These are phyloP conservation scores for Backusella liffmaniae DNA, from an alignment of 192 early-diverging fungal genomes.

Conservation along the genomic window DNA sequence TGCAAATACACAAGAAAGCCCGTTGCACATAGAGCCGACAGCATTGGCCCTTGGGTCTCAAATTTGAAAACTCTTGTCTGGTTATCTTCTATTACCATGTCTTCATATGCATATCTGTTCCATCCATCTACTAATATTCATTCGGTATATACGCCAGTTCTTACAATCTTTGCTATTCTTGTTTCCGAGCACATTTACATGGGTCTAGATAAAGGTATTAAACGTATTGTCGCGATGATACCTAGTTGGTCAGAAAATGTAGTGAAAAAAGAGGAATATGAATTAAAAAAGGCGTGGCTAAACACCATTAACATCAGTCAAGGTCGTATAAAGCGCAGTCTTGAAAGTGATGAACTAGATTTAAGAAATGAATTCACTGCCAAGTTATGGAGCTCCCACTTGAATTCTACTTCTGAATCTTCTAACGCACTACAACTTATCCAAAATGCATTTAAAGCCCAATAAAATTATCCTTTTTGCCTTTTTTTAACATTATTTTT, in stretches of 20 bases:
- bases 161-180: slow-evolving; percentile 31
- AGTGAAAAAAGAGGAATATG: slow-evolving; percentile 37
- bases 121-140: slow-evolving; percentile 38
- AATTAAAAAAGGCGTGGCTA: slow-evolving; percentile 38
- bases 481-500: neutral
- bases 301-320: slow-evolving; percentile 9
- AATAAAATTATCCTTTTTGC: neutral
- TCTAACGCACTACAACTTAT: neutral
- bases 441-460: neutral
- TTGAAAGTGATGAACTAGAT: neutral
- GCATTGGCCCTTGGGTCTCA: slow-evolving; percentile 38
- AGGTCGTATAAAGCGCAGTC: neutral
- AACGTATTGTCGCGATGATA: slow-evolving; percentile 13
- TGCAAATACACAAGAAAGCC: slow-evolving; percentile 62
- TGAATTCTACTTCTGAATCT: neutral
- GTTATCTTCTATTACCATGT: slow-evolving; percentile 58
- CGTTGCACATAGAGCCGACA: slow-evolving; percentile 31
- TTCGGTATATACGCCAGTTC: slow-evolving; percentile 30
- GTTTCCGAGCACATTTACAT: slow-evolving; percentile 40
- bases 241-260: slow-evolving; percentile 33
- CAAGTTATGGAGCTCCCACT: slow-evolving; percentile 2
- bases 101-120: slow-evolving; percentile 56
- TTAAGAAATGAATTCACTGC: neutral
- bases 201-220: slow-evolving; percentile 16
- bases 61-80: slow-evolving; percentile 45